Evolutionary conservation across 495 filamentous ascomycete genomes (phyloP).

Genomic region (Penicillium crystallinum): DNA sequence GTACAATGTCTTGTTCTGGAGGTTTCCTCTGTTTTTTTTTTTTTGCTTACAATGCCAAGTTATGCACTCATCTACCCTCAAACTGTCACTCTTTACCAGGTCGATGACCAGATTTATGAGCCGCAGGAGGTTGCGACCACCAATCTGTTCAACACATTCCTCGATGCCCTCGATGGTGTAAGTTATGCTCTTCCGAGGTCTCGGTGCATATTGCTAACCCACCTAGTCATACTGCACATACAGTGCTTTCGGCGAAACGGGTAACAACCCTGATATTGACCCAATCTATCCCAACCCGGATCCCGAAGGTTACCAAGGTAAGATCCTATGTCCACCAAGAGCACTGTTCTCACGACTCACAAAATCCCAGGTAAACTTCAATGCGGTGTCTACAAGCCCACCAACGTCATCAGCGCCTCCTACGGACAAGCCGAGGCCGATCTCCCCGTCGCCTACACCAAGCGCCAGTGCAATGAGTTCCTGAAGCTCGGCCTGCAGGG

Average conservation of each 20-base stretch:
- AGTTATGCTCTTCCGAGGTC: not conserved
- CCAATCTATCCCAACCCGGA: conserved; percentile 52
- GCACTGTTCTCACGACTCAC: not conserved
- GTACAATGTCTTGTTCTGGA: not conserved
- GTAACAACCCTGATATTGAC: conserved; percentile 39
- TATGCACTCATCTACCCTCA: conserved; percentile 50
- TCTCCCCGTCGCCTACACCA: conserved; percentile 46
- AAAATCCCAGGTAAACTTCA: conserved; percentile 33
- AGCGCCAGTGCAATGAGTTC: conserved; percentile 54
- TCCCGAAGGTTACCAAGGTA: conserved; percentile 50
- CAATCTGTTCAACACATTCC: conserved; percentile 46
- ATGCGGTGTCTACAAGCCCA: conserved; percentile 57
- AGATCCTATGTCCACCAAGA: too few relatives aligned
- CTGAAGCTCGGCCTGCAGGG: conserved; percentile 65
- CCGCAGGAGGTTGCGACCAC: conserved; percentile 32
- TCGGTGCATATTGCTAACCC: not conserved
- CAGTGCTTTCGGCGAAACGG: conserved; percentile 42
- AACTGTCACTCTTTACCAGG: conserved; percentile 51
- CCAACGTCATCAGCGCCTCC: conserved; percentile 58
- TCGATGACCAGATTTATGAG: conserved; percentile 46
- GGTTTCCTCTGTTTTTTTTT: not conserved
- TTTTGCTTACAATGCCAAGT: conserved; percentile 6
- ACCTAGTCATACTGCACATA: conserved; percentile 26
- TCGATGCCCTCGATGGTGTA: conserved; percentile 53
- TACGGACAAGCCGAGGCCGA: conserved; percentile 52